phyloP scores from a whole-genome alignment of 345 rosid species.

The Hirschfeldia incana region DNA sequence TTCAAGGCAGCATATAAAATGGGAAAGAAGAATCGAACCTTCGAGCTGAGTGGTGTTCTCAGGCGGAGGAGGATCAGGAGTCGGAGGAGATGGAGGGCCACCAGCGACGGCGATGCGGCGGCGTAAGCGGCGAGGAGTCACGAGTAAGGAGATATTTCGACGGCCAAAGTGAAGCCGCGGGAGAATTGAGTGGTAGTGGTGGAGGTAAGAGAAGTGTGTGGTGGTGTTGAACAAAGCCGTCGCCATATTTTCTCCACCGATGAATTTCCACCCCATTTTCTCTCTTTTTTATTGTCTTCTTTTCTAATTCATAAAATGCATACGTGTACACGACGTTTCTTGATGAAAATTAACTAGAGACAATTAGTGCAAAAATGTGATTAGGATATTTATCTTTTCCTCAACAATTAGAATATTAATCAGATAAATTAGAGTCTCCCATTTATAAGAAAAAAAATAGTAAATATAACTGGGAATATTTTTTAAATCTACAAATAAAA shows the following conservation, averaged over 20 bases:
- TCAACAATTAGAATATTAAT: neutral
- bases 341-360: neutral
- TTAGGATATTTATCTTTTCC: neutral
- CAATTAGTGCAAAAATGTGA: neutral
- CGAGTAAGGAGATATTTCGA: conserved; percentile 22
- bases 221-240: neutral
- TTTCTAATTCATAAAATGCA: neutral
- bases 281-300: neutral
- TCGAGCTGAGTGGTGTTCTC: conserved; percentile 33
- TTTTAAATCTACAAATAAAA: too few relatives aligned
- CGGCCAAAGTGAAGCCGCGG: conserved; percentile 24
- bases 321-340: neutral
- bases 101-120: conserved; percentile 40
- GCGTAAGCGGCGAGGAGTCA: conserved; percentile 16
- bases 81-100: conserved; percentile 45
- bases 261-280: conserved; percentile 2
- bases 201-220: neutral
- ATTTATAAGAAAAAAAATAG: neutral
- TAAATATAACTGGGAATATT: neutral
- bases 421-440: neutral
- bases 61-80: conserved; percentile 49
- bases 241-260: neutral
- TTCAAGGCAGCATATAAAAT: neutral
- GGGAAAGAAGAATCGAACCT: conserved; percentile 43
- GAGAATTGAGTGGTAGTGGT: conserved; percentile 16